Base-by-base conservation (phyloP, 345 rosid genomes). In the Salix caprea region DNA sequence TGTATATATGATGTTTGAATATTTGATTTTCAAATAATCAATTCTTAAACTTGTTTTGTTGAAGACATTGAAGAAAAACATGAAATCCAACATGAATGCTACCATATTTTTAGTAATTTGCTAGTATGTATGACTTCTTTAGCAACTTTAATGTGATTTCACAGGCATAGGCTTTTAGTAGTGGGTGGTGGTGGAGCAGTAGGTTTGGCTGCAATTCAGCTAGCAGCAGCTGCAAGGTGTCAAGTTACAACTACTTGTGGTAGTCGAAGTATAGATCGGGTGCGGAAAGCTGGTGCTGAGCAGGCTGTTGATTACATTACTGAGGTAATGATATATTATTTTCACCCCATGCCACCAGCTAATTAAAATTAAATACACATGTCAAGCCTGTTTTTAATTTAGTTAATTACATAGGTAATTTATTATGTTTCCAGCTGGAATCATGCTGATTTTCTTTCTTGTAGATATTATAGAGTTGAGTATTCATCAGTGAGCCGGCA, bases 141-240 rank as follows among this genome's bases (percentile, higher is more conserved):
- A 26, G 28, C 61, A 69, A 36, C 13, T 50, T 56, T 54, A 48
- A 79, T 83, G 32, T 50, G n/a, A 32, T 81, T 65, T 77, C 70
- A 58, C 89, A 94, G 99, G 87, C 97, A 93, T 84, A 86, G 96
- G 78, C 67, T 95, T 56, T 85, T 95, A 72, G 86, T 93, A 74
- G 70, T 93, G 54, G 99, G 97, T 32, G 99, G 97, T 72, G 99
- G 97, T 74, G 99, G 97, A 56, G 99, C 97, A 4, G 99, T 95
- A 65, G 97, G 99, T 62, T 95, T 90, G 78, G 79, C 97, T 73
- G 97, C 97, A 79, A 89, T 91, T 74, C 99, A 95, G 89, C 84
- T 95, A 73, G 90, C 91, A 2, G 91, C 89, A 48, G 97, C 94
- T 80, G 83, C 83, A 50, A 91, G 91, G n/a, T 93, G 96, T 74